Percentiles rank a stretch among this genome's conserved stretches.
phyloP scores from a whole-genome alignment of 176 grass and related monocot species.

The Oryza australiensis region DNA sequence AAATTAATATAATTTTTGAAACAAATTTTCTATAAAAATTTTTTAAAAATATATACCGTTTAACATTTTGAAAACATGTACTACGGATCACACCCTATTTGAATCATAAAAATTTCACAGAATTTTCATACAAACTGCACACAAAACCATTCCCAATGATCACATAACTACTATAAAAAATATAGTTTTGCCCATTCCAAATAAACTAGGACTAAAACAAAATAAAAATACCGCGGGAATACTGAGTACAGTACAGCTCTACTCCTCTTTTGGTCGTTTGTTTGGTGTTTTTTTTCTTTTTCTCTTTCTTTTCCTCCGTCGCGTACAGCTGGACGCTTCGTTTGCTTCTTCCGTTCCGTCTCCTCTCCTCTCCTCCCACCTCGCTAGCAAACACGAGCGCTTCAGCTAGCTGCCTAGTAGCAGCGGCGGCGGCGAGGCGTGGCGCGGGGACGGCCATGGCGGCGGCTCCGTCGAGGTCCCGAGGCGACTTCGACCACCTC shows the following conservation, averaged over 20 bases:
- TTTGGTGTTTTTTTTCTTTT: background rate
- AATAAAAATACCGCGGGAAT: background rate
- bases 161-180: too few species aligned
- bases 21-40: too few species aligned
- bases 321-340: conserved; percentile 47
- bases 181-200: background rate
- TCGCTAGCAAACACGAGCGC: background rate
- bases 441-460: conserved; percentile 22
- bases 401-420: background rate
- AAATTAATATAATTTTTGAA: too few species aligned
- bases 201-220: background rate
- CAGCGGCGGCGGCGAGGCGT: background rate
- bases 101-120: background rate
- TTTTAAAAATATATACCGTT: too few species aligned
- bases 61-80: too few species aligned
- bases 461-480: conserved; percentile 40
- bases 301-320: background rate
- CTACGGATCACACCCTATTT: too few species aligned
- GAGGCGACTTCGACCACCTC: conserved; percentile 61
- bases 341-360: conserved; percentile 2
- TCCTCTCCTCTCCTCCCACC: background rate
- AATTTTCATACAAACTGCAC: too few species aligned
- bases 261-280: background rate
- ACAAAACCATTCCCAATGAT: too few species aligned
- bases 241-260: conserved; percentile 23